Percentiles rank a stretch among this genome's conserved stretches.
Conservation (phyloP, 2,329 filamentous ascomycete species). For the Nemania bipapillata region DNA sequence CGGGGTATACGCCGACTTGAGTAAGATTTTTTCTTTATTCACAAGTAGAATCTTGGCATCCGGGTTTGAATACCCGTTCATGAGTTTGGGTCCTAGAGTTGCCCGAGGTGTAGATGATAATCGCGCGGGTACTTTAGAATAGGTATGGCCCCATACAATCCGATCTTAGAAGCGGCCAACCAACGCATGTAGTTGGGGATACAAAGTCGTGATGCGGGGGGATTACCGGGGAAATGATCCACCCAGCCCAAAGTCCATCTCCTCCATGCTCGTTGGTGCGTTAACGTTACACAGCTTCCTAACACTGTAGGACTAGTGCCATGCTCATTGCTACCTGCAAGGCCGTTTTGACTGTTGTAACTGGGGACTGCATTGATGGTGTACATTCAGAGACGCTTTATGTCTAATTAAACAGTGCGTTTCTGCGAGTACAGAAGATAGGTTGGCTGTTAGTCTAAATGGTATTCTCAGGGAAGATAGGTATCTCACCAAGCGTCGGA, state of each 20-base stretch:
- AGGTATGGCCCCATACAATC: slow-evolving; percentile 10
- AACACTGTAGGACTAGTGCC: background rate
- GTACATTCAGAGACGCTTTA: background rate
- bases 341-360: background rate
- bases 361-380: background rate
- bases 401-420: background rate
- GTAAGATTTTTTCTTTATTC: background rate
- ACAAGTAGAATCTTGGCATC: background rate
- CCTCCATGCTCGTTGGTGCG: slow-evolving; percentile 1
- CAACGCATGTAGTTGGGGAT: background rate
- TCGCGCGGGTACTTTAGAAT: background rate
- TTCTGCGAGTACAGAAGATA: background rate
- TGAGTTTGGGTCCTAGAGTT: slow-evolving; percentile 11
- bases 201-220: slow-evolving; percentile 17
- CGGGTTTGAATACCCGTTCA: background rate
- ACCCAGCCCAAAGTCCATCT: slow-evolving; percentile 3
- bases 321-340: background rate
- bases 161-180: background rate
- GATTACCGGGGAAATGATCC: slow-evolving; percentile 9
- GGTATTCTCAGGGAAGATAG: background rate
- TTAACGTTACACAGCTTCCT: slow-evolving; percentile 27
- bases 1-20: background rate
- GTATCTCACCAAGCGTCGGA: slow-evolving; percentile 7
- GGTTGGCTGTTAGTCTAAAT: slow-evolving; percentile 12
- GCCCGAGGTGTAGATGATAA: background rate